Base-by-base conservation (phyloP, 2,329 filamentous ascomycete genomes). In the Phyllosticta citribraziliensis region DNA sequence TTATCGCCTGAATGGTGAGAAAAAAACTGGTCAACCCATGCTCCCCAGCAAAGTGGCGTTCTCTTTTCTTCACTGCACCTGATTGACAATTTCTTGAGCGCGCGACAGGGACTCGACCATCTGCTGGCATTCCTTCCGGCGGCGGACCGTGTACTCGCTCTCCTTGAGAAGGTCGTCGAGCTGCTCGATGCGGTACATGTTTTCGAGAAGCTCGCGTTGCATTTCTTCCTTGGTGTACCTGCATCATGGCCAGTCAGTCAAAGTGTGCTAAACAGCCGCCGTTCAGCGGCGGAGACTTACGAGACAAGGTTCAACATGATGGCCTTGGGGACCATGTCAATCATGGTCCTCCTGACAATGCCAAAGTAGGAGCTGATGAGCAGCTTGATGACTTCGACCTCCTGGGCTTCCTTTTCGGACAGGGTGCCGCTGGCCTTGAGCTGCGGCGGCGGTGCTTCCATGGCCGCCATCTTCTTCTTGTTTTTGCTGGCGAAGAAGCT, bases 391-490 rank as follows among this genome's bases (percentile, higher is more conserved):
- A 99, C 92, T 77, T 99, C 94, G 55, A 99, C 94, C 75, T 99
- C 94, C 65, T 96, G 89, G 63, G 86, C 87, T 75, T 99, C 94
- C 64, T 94, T 91, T 78, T 99, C 94, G 5, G 89, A 96, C 50
- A 99, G 80, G 25, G 88, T 96, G 52, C 94, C 93, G 2, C 91
- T 96, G 35, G 94, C 94, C 80, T 97, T 99, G 62, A 99, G 84
- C 52, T 86, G 93, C 30, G 94, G 85, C 64, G 94, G 94, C 50
- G 94, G 94, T 14, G 94, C 82, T 74, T 99, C 94, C 94, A 99
- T 99, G 55, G 93, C 92, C n/a, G 94, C 94, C 78, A 96, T 95
- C 87, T 97, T 97, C 84, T 99, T 99, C 86, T 97, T 99, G 80
- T 97, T 99, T 84, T 97, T 99, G 72, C 90, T 92, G 11, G 94